Evolutionary conservation across 192 early-diverging fungal species (phyloP).

Genomic region (Backusella macrospora): DNA sequence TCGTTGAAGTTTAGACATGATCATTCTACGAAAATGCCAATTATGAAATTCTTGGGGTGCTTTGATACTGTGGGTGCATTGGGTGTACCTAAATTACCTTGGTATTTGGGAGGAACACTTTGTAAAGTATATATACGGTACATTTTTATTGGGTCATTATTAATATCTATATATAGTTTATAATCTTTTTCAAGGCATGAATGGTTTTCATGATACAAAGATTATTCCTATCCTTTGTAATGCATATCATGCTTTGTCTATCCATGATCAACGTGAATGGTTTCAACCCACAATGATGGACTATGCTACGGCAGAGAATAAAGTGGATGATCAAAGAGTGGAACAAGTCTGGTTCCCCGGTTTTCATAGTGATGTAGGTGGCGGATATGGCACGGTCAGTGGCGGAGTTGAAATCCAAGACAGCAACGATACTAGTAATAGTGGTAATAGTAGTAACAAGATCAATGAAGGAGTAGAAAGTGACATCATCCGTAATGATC

Average conservation of each 20-base stretch:
- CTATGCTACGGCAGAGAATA: neutral
- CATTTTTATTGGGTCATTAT: neutral
- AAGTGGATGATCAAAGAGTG: slow-evolving; percentile 2
- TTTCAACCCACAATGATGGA: slow-evolving; percentile 25
- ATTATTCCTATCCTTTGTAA: slow-evolving; percentile 18
- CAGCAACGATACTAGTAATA: neutral
- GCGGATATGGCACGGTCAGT: neutral
- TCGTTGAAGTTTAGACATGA: slow-evolving; percentile 14
- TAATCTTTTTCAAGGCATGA: slow-evolving; percentile 9
- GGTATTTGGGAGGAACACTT: slow-evolving; percentile 25
- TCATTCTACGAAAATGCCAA: neutral
- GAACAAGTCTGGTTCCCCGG: slow-evolving; percentile 34
- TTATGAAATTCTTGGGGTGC: slow-evolving; percentile 26
- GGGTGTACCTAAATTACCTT: slow-evolving; percentile 27
- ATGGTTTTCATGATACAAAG: slow-evolving; percentile 29
- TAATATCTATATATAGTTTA: slow-evolving; percentile 10
- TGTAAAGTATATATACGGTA: neutral
- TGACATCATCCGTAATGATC: neutral
- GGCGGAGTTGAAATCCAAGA: no score
- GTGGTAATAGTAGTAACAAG: neutral
- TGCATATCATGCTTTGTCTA: slow-evolving; percentile 30
- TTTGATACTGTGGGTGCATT: slow-evolving; percentile 31
- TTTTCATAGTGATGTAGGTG: slow-evolving; percentile 26
- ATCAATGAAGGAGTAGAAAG: neutral
- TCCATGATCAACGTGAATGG: slow-evolving; percentile 33